Conservation (phyloP, 2,329 filamentous ascomycete species). For the Fusarium napiforme region DNA sequence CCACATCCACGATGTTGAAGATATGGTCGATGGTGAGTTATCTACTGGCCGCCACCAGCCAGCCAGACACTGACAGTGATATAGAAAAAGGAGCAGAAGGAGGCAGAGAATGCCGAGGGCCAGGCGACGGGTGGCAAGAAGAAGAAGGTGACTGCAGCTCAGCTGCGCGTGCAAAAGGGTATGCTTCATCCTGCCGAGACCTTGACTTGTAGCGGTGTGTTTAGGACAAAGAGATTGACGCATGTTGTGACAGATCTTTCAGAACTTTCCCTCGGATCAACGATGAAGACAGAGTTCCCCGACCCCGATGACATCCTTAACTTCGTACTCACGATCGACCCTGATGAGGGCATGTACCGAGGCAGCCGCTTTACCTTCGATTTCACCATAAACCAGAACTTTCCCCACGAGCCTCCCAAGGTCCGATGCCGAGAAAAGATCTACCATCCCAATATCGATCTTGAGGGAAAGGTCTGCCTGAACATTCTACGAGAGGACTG, state of each 20-base stretch:
- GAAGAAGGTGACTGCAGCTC: constrained; percentile 98
- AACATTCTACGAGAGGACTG: constrained; percentile 98
- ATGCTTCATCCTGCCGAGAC: constrained; percentile 30
- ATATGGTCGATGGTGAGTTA: constrained; percentile 94
- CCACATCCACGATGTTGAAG: constrained; percentile 82
- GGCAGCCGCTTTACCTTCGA: constrained; percentile 87
- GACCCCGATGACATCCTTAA: constrained; percentile 88
- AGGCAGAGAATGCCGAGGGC: constrained; percentile 84
- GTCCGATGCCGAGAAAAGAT: constrained; percentile 98
- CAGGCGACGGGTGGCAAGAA: constrained; percentile 81
- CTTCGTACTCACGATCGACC: constrained; percentile 83
- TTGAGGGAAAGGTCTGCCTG: constrained; percentile 96
- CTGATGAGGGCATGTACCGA: constrained; percentile 90
- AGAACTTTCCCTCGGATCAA: constrained; percentile 80
- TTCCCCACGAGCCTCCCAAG: constrained; percentile 97
- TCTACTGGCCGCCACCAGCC: neutral
- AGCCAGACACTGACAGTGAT: constrained; percentile 39
- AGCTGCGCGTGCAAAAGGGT: constrained; percentile 97
- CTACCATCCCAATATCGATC: constrained; percentile 98
- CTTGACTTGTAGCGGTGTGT: neutral
- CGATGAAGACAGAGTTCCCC: constrained; percentile 84
- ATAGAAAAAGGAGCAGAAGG: constrained; percentile 96
- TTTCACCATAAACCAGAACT: constrained; percentile 93
- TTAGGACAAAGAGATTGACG: constrained; percentile 14
- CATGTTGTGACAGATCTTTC: constrained; percentile 71